Conservation (phyloP, 371 early-diverging fungal genomes). For the Catenaria anguillulae region DNA sequence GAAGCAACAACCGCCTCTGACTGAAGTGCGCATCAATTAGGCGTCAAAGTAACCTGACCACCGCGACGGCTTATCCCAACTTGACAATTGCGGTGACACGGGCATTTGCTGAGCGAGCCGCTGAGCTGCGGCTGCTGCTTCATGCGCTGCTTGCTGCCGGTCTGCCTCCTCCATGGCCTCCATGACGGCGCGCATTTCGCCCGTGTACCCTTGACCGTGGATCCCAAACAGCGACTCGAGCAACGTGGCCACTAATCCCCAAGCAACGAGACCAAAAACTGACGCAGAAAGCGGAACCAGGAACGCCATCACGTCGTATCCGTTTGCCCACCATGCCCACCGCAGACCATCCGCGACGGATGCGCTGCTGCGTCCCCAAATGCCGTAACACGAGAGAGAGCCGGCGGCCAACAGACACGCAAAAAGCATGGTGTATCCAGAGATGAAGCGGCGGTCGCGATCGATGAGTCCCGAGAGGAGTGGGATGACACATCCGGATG, state of each 20-base stretch:
- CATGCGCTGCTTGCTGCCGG: no score
- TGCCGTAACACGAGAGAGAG: not conserved
- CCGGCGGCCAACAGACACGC: not conserved
- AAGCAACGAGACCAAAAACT: not conserved
- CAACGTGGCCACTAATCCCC: not conserved
- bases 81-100: no score
- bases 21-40: no score
- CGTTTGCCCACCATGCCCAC: conserved; percentile 4
- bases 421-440: conserved; percentile 7
- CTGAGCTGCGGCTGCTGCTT: no score
- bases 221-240: not conserved
- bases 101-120: no score
- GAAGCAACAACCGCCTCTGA: no score
- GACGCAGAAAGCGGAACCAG: not conserved
- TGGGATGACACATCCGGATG: conserved; percentile 30
- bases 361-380: no score
- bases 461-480: conserved; percentile 31
- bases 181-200: not conserved
- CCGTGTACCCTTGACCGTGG: not conserved
- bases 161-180: not conserved
- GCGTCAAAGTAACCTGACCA: no score
- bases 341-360: not conserved
- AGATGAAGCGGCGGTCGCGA: conserved; percentile 15
- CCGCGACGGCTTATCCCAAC: no score
- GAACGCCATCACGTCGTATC: not conserved